Conservation (phyloP, 345 rosid species). For the Excoecaria agallocha region DNA sequence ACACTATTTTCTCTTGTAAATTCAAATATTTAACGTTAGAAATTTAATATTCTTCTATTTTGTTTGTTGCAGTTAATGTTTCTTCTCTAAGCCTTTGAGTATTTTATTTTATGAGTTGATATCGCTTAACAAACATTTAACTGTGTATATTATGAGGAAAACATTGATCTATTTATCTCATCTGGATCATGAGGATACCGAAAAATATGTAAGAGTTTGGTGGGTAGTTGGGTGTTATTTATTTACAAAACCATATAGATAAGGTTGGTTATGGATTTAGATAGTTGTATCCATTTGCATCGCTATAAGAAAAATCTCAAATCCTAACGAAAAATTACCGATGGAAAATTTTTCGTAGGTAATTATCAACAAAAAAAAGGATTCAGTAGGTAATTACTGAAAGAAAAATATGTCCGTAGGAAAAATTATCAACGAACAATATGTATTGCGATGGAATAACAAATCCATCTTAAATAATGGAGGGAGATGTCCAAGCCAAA, state of each 20-base stretch:
- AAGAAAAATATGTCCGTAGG: too few species aligned
- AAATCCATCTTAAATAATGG: too few species aligned
- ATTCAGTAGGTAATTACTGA: too few species aligned
- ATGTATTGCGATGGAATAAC: too few species aligned
- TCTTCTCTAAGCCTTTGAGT: background rate
- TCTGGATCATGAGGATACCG: conserved; percentile 99
- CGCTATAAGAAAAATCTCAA: too few species aligned
- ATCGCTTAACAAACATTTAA: conserved; percentile 13
- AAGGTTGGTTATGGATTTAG: background rate
- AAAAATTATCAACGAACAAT: too few species aligned
- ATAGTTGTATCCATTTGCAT: background rate
- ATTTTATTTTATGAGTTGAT: background rate
- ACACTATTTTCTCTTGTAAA: background rate
- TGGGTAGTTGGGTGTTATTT: background rate
- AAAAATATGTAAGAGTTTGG: conserved; percentile 67
- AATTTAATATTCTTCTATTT: conserved; percentile 1
- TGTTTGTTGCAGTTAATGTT: background rate
- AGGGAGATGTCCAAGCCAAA: too few species aligned
- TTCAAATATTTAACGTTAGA: background rate
- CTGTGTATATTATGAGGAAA: conserved; percentile 92
- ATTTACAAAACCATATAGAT: background rate
- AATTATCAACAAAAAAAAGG: too few species aligned
- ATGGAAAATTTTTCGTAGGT: too few species aligned
- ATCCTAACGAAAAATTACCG: too few species aligned
- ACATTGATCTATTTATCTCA: conserved; percentile 90